These are phyloP conservation scores for Didymella sp. DNA, from an alignment of 2,329 filamentous ascomycete genomes.

Conservation along the genomic window DNA sequence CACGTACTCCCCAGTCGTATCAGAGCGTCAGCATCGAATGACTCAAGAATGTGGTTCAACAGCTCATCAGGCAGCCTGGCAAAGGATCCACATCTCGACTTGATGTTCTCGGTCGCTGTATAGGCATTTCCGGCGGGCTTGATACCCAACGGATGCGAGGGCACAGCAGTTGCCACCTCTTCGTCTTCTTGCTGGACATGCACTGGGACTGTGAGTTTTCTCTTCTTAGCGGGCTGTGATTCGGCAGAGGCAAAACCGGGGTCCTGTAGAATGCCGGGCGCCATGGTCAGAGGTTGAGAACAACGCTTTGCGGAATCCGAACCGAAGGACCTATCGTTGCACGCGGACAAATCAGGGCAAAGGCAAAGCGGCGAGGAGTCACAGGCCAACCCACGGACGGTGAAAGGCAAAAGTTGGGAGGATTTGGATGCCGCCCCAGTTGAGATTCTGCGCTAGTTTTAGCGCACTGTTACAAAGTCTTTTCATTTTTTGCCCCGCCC, in stretches of 20 bases:
- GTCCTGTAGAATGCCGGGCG: slow-evolving; percentile 43
- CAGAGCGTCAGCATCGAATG: slow-evolving; percentile 69
- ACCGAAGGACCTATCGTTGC: slow-evolving; percentile 11
- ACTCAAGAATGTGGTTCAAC: slow-evolving; percentile 76
- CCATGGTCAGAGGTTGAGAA: slow-evolving; percentile 33
- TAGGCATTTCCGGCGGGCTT: slow-evolving; percentile 88
- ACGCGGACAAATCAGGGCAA: slow-evolving; percentile 2
- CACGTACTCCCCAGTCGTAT: slow-evolving; percentile 76
- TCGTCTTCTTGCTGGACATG: slow-evolving; percentile 31
- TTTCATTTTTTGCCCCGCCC: slow-evolving; percentile 24
- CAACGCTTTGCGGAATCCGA: slow-evolving; percentile 17
- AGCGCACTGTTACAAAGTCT: slow-evolving; percentile 25
- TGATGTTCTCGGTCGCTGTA: slow-evolving; percentile 70
- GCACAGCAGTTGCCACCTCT: slow-evolving; percentile 65
- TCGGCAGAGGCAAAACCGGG: slow-evolving; percentile 32
- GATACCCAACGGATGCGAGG: slow-evolving; percentile 80
- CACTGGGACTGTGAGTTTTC: slow-evolving; percentile 38
- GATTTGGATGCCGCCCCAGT: slow-evolving; percentile 9
- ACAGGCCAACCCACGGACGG: slow-evolving; percentile 5
- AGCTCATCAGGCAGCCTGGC: slow-evolving; percentile 79
- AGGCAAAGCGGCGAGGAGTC: slow-evolving; percentile 12
- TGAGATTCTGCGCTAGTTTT: slow-evolving; percentile 16
- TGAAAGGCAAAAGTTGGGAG: slow-evolving; percentile 11
- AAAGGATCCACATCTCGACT: slow-evolving; percentile 70
- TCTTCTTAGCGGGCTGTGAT: slow-evolving; percentile 47